Conservation (phyloP, 352 stramenopile genomes). For the Phytophthora multivora region DNA sequence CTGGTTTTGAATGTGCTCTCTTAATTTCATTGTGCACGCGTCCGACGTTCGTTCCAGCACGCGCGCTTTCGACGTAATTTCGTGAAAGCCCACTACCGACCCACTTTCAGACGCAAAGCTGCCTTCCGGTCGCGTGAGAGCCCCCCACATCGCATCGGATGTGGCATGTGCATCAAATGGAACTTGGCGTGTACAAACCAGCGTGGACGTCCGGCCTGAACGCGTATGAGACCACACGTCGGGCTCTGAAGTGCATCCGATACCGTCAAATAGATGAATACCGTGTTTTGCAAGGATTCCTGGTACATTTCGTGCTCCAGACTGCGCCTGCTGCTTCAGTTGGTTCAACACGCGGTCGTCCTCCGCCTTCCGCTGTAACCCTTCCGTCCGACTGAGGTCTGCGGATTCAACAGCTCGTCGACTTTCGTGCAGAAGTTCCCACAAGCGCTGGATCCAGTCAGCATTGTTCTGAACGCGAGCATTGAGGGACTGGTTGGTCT, state of each 20-base stretch:
- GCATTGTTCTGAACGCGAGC: slow-evolving; percentile 26
- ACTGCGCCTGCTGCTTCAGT: slow-evolving; percentile 1
- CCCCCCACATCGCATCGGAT: slow-evolving; percentile 14
- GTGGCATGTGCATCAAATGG: slow-evolving; percentile 26
- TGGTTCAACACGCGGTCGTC: slow-evolving; percentile 8
- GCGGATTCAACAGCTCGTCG: neutral
- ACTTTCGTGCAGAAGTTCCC: slow-evolving; percentile 27
- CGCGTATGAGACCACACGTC: slow-evolving; percentile 20
- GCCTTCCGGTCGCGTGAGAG: slow-evolving; percentile 2
- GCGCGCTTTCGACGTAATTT: neutral
- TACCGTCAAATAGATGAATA: slow-evolving; percentile 1
- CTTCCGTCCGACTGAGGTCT: neutral
- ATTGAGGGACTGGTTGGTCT: slow-evolving; percentile 11
- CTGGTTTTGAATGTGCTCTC: neutral
- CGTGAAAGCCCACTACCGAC: neutral
- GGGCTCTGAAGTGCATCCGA: neutral
- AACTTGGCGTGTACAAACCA: slow-evolving; percentile 21
- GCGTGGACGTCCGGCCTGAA: neutral
- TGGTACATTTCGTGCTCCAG: neutral
- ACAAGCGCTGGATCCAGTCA: slow-evolving; percentile 38
- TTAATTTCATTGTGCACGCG: slow-evolving; percentile 18
- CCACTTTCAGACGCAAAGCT: slow-evolving; percentile 1
- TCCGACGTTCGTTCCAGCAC: slow-evolving; percentile 16
- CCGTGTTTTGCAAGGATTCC: slow-evolving; percentile 1
- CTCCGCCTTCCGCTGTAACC: slow-evolving; percentile 6